Base-by-base conservation (phyloP, 352 stramenopile species). In the Phytophthora kernoviae region DNA sequence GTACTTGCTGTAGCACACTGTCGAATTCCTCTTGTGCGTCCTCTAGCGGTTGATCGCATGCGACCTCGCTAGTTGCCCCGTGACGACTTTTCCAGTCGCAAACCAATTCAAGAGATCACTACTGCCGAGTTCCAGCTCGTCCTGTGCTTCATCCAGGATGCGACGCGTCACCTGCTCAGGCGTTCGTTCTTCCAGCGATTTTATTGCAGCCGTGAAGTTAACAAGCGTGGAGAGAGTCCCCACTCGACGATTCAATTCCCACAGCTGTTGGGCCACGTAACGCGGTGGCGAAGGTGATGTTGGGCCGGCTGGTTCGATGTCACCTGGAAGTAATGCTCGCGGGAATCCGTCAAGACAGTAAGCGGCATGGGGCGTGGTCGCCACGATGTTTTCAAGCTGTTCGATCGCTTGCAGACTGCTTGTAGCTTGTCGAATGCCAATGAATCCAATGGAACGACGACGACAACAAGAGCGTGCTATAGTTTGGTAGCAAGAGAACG, bases 341-440 rank as follows among this genome's bases (percentile, higher is more conserved):
- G 75, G 77, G 26, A 84, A 90, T 1, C 70, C 75, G 34, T 90
- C 76, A 6, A 80, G 39, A 12, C 73, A 71, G 20, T 81, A 74
- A 14, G 54, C 44, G 1, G 39, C 24, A 22, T 69, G 56, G 1
- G 62, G 30, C 1, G 66, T 75, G 10, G 34, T 37, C 2, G 63
- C 48, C 11, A 86, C 48, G 14, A 77, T n/a, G 2, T 2, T 44
- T 18, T 66, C 46, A 0, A 88, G 48, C 43, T 22, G 10, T 62
- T 65, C 42, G 15, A 72, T 39, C 14, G 51, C 67, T 36, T 65
- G 27, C 11, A 73, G 22, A 37, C 52, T 68, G 51, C 53, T 67
- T 11, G 45, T 54, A 47, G 43, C 26, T 27, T 26, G 21, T 30
- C 14, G 21, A 45, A 67, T 46, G 45, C 77, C 62, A 11, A 85